Evolutionary conservation across 2,329 filamentous ascomycete species (phyloP).

Genomic region (Gnomoniopsis smithogilvyi): DNA sequence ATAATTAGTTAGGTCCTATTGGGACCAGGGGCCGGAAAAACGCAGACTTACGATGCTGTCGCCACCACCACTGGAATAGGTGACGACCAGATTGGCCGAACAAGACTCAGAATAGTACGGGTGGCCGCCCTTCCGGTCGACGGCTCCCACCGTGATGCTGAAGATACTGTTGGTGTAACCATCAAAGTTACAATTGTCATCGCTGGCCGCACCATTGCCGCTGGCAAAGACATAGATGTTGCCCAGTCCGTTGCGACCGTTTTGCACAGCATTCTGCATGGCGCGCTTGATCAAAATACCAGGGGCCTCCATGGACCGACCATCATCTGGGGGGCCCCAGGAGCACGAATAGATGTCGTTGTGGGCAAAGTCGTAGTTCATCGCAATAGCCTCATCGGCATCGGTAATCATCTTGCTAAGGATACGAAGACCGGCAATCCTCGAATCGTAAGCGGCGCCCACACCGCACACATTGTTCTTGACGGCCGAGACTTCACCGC

Average conservation of each 20-base stretch:
- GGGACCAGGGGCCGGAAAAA: slow-evolving; percentile 3
- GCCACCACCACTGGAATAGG: slow-evolving; percentile 86
- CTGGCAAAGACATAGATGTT: slow-evolving; percentile 97
- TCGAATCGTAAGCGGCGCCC: slow-evolving; percentile 91
- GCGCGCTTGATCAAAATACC: slow-evolving; percentile 83
- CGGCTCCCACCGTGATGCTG: slow-evolving; percentile 92
- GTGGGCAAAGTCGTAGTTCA: slow-evolving; percentile 88
- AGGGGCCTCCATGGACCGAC: slow-evolving; percentile 88
- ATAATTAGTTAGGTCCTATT: slow-evolving; percentile 17
- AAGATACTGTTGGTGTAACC: slow-evolving; percentile 99
- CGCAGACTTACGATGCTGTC: slow-evolving; percentile 67
- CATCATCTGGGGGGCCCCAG: slow-evolving; percentile 95
- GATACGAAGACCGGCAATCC: slow-evolving; percentile 88
- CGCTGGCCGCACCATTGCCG: slow-evolving; percentile 81
- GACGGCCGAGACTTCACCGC: slow-evolving; percentile 90
- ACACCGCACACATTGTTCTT: slow-evolving; percentile 91
- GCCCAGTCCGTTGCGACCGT: slow-evolving; percentile 77
- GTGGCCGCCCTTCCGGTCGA: slow-evolving; percentile 83
- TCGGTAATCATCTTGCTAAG: slow-evolving; percentile 88
- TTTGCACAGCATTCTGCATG: slow-evolving; percentile 88
- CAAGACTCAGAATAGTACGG: slow-evolving; percentile 96
- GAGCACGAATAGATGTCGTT: slow-evolving; percentile 99
- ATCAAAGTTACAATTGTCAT: slow-evolving; percentile 99
- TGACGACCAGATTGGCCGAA: slow-evolving; percentile 91
- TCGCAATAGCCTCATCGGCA: slow-evolving; percentile 83